Conservation (phyloP, 2,329 filamentous ascomycete genomes). For the Clonostachys byssicola region DNA sequence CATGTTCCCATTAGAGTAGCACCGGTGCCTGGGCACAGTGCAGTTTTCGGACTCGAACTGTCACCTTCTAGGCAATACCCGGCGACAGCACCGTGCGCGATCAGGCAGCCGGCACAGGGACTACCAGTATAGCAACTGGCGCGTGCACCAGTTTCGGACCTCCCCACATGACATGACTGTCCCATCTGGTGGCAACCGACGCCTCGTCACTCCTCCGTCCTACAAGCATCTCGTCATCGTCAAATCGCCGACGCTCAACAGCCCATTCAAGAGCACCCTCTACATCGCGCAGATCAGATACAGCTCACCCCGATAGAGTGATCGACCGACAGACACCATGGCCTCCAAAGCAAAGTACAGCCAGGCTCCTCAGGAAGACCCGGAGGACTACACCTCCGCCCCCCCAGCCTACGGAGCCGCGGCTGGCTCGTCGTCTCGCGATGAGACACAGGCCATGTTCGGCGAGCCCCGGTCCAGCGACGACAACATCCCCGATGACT, state of each 20-base stretch:
- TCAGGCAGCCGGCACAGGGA: too few species aligned
- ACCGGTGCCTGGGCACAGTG: too few species aligned
- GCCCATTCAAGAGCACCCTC: not conserved
- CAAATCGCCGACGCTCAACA: too few species aligned
- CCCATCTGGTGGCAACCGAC: not conserved
- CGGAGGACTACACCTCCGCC: conserved; percentile 74
- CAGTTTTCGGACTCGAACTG: too few species aligned
- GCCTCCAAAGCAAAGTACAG: conserved; percentile 77
- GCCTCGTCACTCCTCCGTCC: conserved; percentile 2
- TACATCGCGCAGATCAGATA: not conserved
- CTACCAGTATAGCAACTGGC: too few species aligned
- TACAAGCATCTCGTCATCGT: too few species aligned
- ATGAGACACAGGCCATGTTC: conserved; percentile 53
- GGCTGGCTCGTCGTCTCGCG: conserved; percentile 48
- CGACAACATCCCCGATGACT: conserved; percentile 94
- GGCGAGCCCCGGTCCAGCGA: conserved; percentile 68
- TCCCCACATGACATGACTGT: too few species aligned
- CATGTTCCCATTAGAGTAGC: too few species aligned
- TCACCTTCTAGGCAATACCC: too few species aligned
- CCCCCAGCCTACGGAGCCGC: conserved; percentile 70
- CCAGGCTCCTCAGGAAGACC: conserved; percentile 80
- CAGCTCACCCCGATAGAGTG: not conserved
- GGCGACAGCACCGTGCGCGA: too few species aligned
- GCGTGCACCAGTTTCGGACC: too few species aligned
- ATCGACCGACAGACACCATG: conserved; percentile 41